These are phyloP conservation scores for Croton laevigatus DNA, from an alignment of 441 rosid genomes.

Conservation along the genomic window DNA sequence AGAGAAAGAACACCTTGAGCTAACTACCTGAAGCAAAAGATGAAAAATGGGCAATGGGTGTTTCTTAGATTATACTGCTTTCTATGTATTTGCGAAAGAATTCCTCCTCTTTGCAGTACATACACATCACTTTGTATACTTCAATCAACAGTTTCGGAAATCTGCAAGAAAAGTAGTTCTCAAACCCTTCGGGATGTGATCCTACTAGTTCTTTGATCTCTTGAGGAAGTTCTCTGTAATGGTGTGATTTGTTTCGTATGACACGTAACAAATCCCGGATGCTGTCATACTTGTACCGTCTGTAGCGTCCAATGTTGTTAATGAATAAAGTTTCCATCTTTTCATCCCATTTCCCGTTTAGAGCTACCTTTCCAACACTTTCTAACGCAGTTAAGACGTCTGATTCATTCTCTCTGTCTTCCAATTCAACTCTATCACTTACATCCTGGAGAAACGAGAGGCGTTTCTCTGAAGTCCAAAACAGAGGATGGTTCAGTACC, in stretches of 20 bases:
- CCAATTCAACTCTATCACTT: slow-evolving; percentile 79
- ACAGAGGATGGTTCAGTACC: slow-evolving; percentile 68
- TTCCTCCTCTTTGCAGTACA: slow-evolving; percentile 61
- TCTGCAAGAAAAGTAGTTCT: slow-evolving; percentile 56
- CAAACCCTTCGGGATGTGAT: slow-evolving; percentile 76
- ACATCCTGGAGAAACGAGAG: slow-evolving; percentile 80
- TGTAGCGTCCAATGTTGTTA: slow-evolving; percentile 69
- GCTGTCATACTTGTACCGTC: slow-evolving; percentile 73
- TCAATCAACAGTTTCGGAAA: slow-evolving; percentile 83
- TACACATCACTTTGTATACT: slow-evolving; percentile 62
- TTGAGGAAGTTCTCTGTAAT: slow-evolving; percentile 76
- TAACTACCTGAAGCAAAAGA: neutral
- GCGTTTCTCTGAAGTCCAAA: slow-evolving; percentile 72
- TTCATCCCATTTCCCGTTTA: slow-evolving; percentile 85
- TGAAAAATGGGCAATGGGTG: neutral
- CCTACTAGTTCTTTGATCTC: slow-evolving; percentile 74
- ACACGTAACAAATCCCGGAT: slow-evolving; percentile 73
- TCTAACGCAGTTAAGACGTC: slow-evolving; percentile 66
- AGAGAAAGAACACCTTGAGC: neutral
- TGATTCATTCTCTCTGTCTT: slow-evolving; percentile 66
- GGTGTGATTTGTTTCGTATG: slow-evolving; percentile 78
- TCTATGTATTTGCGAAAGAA: slow-evolving; percentile 52
- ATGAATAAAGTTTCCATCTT: slow-evolving; percentile 69
- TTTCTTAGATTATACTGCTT: slow-evolving; percentile 35
- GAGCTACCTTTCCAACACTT: slow-evolving; percentile 51